Percentiles rank a stretch among this genome's conserved stretches.
Evolutionary conservation across 805 yeast genomes (phyloP).

Genomic region (Suhomyces faveliae): DNA sequence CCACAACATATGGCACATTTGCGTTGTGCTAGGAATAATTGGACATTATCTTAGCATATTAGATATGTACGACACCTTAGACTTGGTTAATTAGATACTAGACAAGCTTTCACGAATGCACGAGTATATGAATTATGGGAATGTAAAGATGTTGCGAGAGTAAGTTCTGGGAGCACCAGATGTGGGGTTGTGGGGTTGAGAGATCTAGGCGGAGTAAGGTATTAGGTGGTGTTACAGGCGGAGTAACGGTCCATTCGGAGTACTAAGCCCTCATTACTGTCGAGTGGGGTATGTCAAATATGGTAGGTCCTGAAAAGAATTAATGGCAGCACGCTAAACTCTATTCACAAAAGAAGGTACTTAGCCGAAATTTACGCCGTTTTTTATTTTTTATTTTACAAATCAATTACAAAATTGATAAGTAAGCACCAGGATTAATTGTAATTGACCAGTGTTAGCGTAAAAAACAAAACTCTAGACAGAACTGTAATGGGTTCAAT

Average conservation of each 20-base stretch:
- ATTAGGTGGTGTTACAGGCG: not conserved
- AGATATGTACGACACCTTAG: slow-evolving; percentile 54
- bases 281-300: too few species aligned
- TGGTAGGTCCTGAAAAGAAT: too few species aligned
- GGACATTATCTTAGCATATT: slow-evolving; percentile 84
- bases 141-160: not conserved
- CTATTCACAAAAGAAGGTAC: not conserved
- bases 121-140: not conserved
- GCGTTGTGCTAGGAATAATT: slow-evolving; percentile 83
- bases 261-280: not conserved
- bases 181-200: not conserved
- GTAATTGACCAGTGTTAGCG: not conserved
- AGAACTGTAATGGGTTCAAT: not conserved
- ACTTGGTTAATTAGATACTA: not conserved
- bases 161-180: not conserved
- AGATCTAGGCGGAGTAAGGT: not conserved
- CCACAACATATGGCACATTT: slow-evolving; percentile 92
- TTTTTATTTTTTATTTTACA: not conserved
- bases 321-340: not conserved
- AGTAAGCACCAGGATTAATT: not conserved
- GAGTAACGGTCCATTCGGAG: not conserved
- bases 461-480: not conserved
- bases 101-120: slow-evolving; percentile 1
- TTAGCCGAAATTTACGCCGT: not conserved
- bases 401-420: too few species aligned